These are phyloP conservation scores for Ulvella scutata DNA, from an alignment of 139 green algal genomes.

Conservation along the genomic window DNA sequence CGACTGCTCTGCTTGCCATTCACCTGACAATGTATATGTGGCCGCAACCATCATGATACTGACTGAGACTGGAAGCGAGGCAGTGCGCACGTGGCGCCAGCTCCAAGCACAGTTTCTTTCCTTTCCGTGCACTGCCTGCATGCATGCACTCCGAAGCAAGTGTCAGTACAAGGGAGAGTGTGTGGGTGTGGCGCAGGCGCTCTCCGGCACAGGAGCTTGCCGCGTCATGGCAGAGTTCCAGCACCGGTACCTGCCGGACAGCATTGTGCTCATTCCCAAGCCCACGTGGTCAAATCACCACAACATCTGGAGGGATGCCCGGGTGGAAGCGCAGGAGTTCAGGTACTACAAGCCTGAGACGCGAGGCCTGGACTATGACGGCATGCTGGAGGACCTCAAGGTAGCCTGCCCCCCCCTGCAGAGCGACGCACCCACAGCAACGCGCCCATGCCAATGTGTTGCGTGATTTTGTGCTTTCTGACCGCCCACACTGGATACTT, in stretches of 20 bases:
- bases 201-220: conserved; percentile 69
- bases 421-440: background rate
- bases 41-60: too few relatives aligned
- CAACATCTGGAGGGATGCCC: conserved; percentile 40
- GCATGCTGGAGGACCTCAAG: conserved; percentile 60
- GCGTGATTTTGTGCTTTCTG: too few relatives aligned
- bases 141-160: background rate
- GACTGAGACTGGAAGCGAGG: too few relatives aligned
- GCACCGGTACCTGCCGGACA: conserved; percentile 20
- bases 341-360: conserved; percentile 81
- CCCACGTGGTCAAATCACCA: conserved; percentile 71
- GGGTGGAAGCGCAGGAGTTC: conserved; percentile 18
- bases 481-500: too few relatives aligned
- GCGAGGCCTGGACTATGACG: conserved; percentile 65
- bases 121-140: too few relatives aligned
- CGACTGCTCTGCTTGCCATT: too few relatives aligned
- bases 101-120: too few relatives aligned
- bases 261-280: conserved; percentile 33
- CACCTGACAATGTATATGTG: too few relatives aligned
- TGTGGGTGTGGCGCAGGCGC: conserved; percentile 62
- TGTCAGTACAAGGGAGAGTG: conserved; percentile 11
- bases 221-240: conserved; percentile 80
- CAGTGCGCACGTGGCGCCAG: too few relatives aligned
- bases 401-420: too few relatives aligned
- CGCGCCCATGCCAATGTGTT: background rate